Conservation (phyloP, 352 stramenopile species). For the Phytophthora tentaculata region DNA sequence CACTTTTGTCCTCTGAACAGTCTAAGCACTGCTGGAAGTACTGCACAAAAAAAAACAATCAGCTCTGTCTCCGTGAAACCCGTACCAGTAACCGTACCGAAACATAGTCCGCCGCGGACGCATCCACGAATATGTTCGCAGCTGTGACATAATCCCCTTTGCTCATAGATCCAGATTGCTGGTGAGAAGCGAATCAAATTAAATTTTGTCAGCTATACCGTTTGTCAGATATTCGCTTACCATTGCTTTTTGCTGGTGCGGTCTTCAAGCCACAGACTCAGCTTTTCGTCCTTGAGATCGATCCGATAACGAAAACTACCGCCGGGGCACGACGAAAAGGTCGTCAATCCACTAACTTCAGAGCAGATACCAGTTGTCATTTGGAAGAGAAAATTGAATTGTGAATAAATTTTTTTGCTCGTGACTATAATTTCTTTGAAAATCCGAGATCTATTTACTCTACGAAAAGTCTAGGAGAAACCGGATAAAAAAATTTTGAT, state of each 20-base stretch:
- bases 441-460: too few relatives aligned
- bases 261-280: conserved; percentile 25
- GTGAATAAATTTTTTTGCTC: too few relatives aligned
- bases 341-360: conserved; percentile 11
- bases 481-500: too few relatives aligned
- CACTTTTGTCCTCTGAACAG: background rate
- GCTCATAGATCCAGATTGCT: conserved; percentile 27
- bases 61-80: background rate
- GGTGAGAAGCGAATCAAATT: too few relatives aligned
- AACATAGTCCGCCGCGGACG: conserved; percentile 18
- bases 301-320: conserved; percentile 13
- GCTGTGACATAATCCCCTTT: conserved; percentile 26
- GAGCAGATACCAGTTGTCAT: conserved; percentile 5
- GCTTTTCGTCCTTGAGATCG: conserved; percentile 9
- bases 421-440: too few relatives aligned
- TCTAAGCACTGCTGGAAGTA: conserved; percentile 23
- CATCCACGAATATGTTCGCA: conserved; percentile 27
- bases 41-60: conserved; percentile 1
- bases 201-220: background rate
- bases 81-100: conserved; percentile 9
- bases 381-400: background rate
- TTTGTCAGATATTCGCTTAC: conserved; percentile 4
- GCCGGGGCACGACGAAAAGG: background rate
- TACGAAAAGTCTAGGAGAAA: too few relatives aligned
- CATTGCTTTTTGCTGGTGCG: conserved; percentile 23